Evolutionary conservation across 805 yeast genomes (phyloP).

Genomic region (Huiozyma naganishii): DNA sequence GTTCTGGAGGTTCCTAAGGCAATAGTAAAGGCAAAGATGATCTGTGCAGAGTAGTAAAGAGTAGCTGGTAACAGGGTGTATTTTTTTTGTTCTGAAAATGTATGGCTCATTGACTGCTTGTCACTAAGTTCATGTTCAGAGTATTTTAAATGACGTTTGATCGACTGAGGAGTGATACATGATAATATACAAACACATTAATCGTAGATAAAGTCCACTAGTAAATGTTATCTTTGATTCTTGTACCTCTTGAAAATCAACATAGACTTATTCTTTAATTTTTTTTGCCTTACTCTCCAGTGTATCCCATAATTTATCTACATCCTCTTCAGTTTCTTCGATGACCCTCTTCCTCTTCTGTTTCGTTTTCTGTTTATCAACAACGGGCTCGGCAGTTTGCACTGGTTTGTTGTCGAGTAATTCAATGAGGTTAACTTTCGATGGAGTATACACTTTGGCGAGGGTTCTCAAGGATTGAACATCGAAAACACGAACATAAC

Average conservation of each 20-base stretch:
- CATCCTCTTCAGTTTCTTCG: constrained; percentile 26
- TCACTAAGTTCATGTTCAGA: too few species aligned
- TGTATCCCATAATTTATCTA: constrained; percentile 27
- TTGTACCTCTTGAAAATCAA: too few species aligned
- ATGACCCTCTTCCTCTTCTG: constrained; percentile 16
- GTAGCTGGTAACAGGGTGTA: too few species aligned
- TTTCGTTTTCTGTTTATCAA: constrained; percentile 5
- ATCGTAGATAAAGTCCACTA: too few species aligned
- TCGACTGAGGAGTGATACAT: too few species aligned
- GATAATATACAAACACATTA: too few species aligned
- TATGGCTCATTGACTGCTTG: too few species aligned
- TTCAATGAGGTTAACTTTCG: constrained; percentile 37
- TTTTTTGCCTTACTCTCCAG: constrained; percentile 9
- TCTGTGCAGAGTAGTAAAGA: not conserved
- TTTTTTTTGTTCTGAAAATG: too few species aligned
- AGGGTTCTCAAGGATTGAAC: constrained; percentile 41
- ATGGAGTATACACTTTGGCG: constrained; percentile 67
- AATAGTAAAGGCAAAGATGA: not conserved
- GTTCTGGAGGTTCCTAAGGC: not conserved
- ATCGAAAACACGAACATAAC: constrained; percentile 74
- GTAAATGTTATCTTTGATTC: too few species aligned
- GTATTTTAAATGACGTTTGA: too few species aligned
- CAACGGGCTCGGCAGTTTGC: constrained; percentile 22
- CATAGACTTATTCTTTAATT: too few species aligned
- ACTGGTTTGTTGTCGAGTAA: constrained; percentile 28